Conservation (phyloP, 352 stramenopile genomes). For the Globisporangium radiosum region DNA sequence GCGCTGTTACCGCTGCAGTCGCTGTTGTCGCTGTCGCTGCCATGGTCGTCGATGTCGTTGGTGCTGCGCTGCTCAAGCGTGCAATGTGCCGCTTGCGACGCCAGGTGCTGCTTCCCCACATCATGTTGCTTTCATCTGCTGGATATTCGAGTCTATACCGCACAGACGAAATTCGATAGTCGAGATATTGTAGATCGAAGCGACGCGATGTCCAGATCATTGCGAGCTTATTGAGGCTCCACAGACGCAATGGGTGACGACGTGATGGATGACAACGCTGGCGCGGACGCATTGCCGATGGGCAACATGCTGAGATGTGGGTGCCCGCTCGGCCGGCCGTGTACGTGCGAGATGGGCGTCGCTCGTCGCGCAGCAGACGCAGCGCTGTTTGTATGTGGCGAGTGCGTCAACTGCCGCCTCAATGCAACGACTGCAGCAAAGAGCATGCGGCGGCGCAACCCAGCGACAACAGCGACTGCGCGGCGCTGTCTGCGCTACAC, state of each 20-base stretch:
- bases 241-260: background rate
- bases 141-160: no score
- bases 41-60: no score
- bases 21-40: no score
- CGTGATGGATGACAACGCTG: background rate
- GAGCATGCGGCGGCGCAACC: conserved; percentile 1
- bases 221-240: no score
- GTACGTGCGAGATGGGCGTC: conserved; percentile 47
- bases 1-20: background rate
- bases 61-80: background rate
- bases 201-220: background rate
- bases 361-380: background rate
- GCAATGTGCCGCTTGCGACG: conserved; percentile 1
- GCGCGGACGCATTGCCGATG: conserved; percentile 3
- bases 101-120: conserved; percentile 7
- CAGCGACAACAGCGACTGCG: conserved; percentile 5
- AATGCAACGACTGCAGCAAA: conserved; percentile 24
- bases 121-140: background rate
- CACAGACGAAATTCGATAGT: no score
- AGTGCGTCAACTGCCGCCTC: conserved; percentile 58
- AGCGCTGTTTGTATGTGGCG: conserved; percentile 23
- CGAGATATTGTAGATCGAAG: background rate
- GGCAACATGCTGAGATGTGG: conserved; percentile 62
- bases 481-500: conserved; percentile 46
- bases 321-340: conserved; percentile 50